These are phyloP conservation scores for Trichoderma sp. DNA, from an alignment of 2,329 filamentous ascomycete species.

Conservation along the genomic window DNA sequence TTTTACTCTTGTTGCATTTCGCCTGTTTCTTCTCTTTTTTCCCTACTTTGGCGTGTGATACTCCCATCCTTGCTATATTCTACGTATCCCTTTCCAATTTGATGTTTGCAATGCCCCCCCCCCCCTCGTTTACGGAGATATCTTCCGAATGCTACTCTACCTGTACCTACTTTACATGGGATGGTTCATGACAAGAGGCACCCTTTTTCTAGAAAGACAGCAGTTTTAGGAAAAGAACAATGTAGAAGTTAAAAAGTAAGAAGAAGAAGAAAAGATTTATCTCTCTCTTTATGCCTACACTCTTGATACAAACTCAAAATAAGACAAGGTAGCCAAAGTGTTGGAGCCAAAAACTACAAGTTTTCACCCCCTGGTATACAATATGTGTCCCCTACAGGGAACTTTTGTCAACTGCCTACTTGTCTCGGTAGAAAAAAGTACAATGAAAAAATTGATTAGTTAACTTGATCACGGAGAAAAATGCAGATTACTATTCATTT, in stretches of 20 bases:
- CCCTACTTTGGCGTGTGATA: neutral
- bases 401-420: neutral
- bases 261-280: neutral
- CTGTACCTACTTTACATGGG: neutral
- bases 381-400: neutral
- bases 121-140: neutral
- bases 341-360: no score
- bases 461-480: neutral
- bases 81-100: neutral
- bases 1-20: neutral
- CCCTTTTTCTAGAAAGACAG: neutral
- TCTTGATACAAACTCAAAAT: neutral
- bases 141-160: neutral
- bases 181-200: neutral
- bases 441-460: neutral
- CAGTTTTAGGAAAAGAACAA: neutral
- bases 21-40: neutral
- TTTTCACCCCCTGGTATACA: neutral
- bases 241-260: neutral
- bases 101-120: neutral
- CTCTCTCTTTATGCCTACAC: neutral
- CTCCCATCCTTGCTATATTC: neutral
- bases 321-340: neutral
- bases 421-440: neutral
- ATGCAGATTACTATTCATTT: slow-evolving; percentile 11